phyloP scores from a whole-genome alignment of 2,329 filamentous ascomycete genomes.

The Teratosphaeria zuluensis region DNA sequence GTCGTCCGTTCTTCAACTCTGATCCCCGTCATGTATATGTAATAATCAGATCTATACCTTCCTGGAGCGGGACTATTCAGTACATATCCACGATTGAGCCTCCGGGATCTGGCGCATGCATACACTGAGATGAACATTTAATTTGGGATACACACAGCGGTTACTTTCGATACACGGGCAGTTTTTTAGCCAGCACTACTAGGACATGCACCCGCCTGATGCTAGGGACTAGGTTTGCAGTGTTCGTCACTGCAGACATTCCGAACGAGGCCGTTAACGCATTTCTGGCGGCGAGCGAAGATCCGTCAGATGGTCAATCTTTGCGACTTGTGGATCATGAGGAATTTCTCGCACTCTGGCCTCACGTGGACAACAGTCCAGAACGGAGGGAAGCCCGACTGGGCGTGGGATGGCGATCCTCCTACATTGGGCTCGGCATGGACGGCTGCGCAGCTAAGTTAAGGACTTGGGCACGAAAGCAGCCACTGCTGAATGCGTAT shows the following conservation, averaged over 20 bases:
- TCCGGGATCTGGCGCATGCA: neutral
- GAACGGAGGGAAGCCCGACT: neutral
- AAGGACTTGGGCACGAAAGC: neutral
- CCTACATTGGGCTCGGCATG: neutral
- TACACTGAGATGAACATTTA: neutral
- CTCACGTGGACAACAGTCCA: neutral
- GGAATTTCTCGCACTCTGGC: neutral
- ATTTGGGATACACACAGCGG: neutral
- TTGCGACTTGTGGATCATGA: neutral
- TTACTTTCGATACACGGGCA: neutral
- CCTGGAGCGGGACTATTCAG: neutral
- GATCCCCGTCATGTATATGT: neutral
- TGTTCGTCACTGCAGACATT: neutral
- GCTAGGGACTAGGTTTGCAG: neutral
- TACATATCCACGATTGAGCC: neutral
- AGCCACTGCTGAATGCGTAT: neutral
- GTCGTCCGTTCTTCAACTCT: neutral
- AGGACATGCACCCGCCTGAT: neutral
- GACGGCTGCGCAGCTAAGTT: neutral
- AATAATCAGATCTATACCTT: neutral
- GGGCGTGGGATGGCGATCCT: neutral
- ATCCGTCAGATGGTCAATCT: neutral
- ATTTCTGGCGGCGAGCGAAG: neutral
- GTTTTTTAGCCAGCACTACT: neutral
- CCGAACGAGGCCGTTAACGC: neutral